Evolutionary conservation across 1,284 basidiomycete species (phyloP), one percentile per base, ranked within the genome.

Genomic region (Somion occarium): DNA sequence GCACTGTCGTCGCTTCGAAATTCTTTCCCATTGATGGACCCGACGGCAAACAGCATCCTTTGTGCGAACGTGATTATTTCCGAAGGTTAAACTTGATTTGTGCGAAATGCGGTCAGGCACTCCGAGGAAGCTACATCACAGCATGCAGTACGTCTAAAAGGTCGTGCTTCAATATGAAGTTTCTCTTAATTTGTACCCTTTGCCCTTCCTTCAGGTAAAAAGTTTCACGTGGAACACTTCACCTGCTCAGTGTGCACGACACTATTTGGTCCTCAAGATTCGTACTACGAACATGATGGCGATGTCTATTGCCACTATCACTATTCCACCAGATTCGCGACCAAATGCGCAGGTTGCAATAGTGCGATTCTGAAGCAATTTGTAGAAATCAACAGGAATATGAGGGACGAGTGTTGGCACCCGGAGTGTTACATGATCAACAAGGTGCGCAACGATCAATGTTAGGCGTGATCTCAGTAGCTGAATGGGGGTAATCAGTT

Each of bases 371-470:
- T 99, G 61, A 99, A 99, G 73, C 96, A 99, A 68, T 99, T 98
- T 64, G 96, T 99, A 55, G 96, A 99, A 73, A 98, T 99, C 73
- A 99, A 99, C 65, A 82, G 96, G 56, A 99, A 98, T 72, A 93
- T 92, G 78, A 81, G 86, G 53, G 94, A 99, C 72, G 97, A 99
- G 73, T 98, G 97, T 66, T 99, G 97, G 96, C 96, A 99, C 79
- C 96, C 96, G 46, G 96, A 99, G 71, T 99, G 96, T 70, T 98
- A 99, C 71, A 98, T 99, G 95, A 98, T 99, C 62, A 96, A 98
- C 73, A 98, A 97, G 79, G 92, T 93, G 53, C 51, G 49, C 13
- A 20, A 39, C 26, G 39, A 26, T 27, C 9, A 46, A 49, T 48
- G 23, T 19, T 44, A 39, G 34, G 53, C 24, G 44, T 23, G 44